phyloP scores from a whole-genome alignment of 2,329 filamentous ascomycete genomes.

The Penicillium fuscoglaucum region DNA sequence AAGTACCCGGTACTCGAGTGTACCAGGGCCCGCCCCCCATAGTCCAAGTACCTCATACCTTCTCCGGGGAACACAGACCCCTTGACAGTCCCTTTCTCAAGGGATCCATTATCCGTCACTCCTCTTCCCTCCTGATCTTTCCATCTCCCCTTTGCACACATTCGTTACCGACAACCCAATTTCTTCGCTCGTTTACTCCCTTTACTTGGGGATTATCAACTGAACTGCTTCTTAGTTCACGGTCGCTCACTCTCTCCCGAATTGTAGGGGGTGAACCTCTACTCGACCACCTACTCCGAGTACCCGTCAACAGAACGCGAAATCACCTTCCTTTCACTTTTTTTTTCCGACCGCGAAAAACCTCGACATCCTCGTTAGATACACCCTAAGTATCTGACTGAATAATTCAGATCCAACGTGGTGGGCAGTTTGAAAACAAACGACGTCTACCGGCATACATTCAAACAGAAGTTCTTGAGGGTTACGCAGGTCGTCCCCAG shows the following conservation, averaged over 20 bases:
- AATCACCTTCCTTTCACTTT: constrained; percentile 6
- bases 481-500: constrained; percentile 43
- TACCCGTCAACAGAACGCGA: constrained; percentile 3
- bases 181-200: constrained; percentile 8
- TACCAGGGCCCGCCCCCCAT: not conserved
- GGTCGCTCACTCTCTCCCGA: constrained; percentile 2
- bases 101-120: constrained; percentile 12
- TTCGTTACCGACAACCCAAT: constrained; percentile 12
- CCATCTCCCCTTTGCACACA: constrained; percentile 14
- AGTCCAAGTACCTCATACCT: constrained; percentile 11
- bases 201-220: not conserved
- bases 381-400: not conserved
- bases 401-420: constrained; percentile 3
- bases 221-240: not conserved
- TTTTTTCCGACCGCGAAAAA: not conserved
- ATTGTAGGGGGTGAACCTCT: constrained; percentile 4
- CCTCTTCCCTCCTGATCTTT: constrained; percentile 18
- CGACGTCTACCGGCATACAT: constrained; percentile 7
- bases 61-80: constrained; percentile 18
- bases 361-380: not conserved
- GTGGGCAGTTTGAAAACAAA: constrained; percentile 2
- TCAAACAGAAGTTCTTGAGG: constrained; percentile 27
- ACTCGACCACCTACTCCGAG: not conserved
- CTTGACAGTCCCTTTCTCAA: constrained; percentile 19
- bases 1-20: constrained; percentile 9